Conservation (phyloP, 2,329 filamentous ascomycete genomes). For the Fusarium sp. region DNA sequence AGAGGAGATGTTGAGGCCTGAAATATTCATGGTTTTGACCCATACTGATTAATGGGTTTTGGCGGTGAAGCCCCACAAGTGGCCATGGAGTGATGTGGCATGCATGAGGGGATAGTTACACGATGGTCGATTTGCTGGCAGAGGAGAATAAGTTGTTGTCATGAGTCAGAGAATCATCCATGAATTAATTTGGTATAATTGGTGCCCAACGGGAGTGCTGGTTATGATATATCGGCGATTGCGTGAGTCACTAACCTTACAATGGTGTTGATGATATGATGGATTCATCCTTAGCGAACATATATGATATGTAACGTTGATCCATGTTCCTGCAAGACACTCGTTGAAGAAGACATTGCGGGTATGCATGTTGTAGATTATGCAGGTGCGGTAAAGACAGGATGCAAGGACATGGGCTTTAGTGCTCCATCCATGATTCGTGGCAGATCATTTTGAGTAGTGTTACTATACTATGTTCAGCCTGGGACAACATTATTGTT, state of each 20-base stretch:
- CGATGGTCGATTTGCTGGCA: conserved; percentile 24
- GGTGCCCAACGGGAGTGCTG: conserved; percentile 9
- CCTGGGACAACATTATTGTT: rapidly evolving
- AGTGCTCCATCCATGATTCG: background rate
- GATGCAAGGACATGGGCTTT: background rate
- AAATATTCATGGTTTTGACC: conserved; percentile 2
- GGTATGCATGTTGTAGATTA: conserved; percentile 9
- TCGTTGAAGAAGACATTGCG: background rate
- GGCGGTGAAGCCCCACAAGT: conserved; percentile 30
- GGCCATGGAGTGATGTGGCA: conserved; percentile 27
- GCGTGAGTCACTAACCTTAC: background rate
- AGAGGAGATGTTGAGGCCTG: background rate
- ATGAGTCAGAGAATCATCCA: conserved; percentile 15
- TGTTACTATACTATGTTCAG: rapidly evolving
- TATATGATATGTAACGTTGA: background rate
- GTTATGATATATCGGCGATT: background rate
- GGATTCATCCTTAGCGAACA: background rate
- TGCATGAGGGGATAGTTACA: conserved; percentile 17
- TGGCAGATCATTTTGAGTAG: background rate
- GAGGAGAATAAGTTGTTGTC: background rate
- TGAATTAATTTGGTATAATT: conserved; percentile 14
- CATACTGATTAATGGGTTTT: conserved; percentile 15
- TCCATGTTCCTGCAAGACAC: conserved; percentile 4
- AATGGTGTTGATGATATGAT: background rate
- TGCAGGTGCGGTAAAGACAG: conserved; percentile 3